These are phyloP conservation scores for Pseudopyrenochaeta lycopersici DNA, from an alignment of 2,329 filamentous ascomycete species.

Conservation along the genomic window DNA sequence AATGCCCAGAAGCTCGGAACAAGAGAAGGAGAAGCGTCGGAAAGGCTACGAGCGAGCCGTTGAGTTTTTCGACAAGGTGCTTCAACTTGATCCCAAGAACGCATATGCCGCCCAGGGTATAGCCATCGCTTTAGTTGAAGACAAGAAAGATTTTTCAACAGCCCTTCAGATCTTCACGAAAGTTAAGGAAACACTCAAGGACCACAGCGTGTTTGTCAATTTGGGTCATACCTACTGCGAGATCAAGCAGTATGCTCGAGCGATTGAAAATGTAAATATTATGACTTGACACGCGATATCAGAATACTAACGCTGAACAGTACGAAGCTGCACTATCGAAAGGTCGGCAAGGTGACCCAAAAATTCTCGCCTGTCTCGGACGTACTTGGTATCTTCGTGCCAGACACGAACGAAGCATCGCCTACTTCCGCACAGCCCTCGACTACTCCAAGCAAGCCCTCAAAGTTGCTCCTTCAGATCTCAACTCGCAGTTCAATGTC, in stretches of 20 bases:
- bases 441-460: slow-evolving; percentile 76
- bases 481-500: slow-evolving; percentile 96
- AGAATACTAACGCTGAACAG: slow-evolving; percentile 46
- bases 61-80: slow-evolving; percentile 97
- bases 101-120: slow-evolving; percentile 96
- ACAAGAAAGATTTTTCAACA: slow-evolving; percentile 85
- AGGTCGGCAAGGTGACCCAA: slow-evolving; percentile 79
- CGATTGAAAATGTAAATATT: slow-evolving; percentile 76
- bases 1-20: slow-evolving; percentile 89
- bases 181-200: slow-evolving; percentile 87
- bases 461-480: slow-evolving; percentile 79
- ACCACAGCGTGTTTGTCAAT: slow-evolving; percentile 89
- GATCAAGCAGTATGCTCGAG: slow-evolving; percentile 86
- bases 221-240: slow-evolving; percentile 93
- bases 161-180: slow-evolving; percentile 90
- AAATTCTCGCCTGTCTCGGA: slow-evolving; percentile 84
- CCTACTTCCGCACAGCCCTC: slow-evolving; percentile 70
- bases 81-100: slow-evolving; percentile 93
- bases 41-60: slow-evolving; percentile 90
- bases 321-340: slow-evolving; percentile 87
- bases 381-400: slow-evolving; percentile 87
- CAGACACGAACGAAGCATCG: slow-evolving; percentile 70
- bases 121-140: slow-evolving; percentile 91
- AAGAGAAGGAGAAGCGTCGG: slow-evolving; percentile 88
- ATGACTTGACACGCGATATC: background rate